A percentile compares a stretch with the other conserved stretches of the same genome.
Evolutionary conservation across 257 asterid genomes (phyloP).

Genomic region (Petrea volubilis): DNA sequence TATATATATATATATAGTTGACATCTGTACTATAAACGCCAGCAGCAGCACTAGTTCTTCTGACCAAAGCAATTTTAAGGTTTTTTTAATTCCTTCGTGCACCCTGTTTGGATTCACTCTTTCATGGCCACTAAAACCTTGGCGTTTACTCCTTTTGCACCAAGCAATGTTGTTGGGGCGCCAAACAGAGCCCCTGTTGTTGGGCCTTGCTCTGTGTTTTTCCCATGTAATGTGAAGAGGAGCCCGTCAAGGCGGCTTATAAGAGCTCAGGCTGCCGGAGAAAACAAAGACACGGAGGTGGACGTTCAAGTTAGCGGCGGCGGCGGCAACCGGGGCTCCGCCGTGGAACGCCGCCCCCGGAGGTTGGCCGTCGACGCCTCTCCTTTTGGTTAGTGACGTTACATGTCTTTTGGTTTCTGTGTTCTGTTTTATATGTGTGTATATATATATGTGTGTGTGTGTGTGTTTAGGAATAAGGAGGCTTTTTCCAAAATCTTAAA

Average conservation of each 20-base stretch:
- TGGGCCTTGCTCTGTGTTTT: conserved; percentile 36
- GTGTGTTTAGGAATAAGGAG: no score
- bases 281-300: conserved; percentile 47
- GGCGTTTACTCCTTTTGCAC: conserved; percentile 33
- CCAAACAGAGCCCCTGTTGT: conserved; percentile 14
- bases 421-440: no score
- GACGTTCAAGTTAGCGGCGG: conserved; percentile 46
- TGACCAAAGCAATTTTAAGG: no score
- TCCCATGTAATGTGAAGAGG: no score
- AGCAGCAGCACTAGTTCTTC: no score
- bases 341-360: conserved; percentile 48
- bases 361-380: conserved; percentile 43
- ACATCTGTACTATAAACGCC: not conserved
- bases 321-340: conserved; percentile 28
- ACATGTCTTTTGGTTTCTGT: no score
- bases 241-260: conserved; percentile 11
- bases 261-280: conserved; percentile 48
- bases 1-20: conserved; percentile 27
- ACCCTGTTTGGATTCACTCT: no score
- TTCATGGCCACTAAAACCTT: conserved; percentile 50
- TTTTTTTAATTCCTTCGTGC: no score
- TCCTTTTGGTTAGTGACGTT: conserved; percentile 59
- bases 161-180: conserved; percentile 1
- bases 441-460: no score
- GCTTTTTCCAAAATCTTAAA: no score